These are phyloP conservation scores for Vanrija pseudolonga DNA, from an alignment of 1,284 basidiomycete genomes.

Conservation along the genomic window DNA sequence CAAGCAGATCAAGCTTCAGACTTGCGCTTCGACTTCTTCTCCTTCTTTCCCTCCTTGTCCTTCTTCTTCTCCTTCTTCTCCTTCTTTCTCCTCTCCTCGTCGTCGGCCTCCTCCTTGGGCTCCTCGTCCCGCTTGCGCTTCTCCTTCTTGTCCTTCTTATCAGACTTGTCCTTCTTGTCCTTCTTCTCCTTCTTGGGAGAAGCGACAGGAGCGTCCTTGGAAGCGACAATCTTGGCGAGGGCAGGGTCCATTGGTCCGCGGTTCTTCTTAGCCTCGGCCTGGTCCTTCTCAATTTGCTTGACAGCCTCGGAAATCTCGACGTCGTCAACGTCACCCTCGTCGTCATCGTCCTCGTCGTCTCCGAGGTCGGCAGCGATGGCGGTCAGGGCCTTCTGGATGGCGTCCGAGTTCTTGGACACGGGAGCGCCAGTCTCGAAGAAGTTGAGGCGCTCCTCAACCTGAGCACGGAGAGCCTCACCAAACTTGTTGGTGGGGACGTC, in stretches of 20 bases:
- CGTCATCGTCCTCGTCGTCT: slow-evolving; percentile 65
- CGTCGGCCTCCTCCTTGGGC: slow-evolving; percentile 13
- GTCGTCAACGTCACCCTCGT: slow-evolving; percentile 54
- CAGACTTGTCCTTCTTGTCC: slow-evolving; percentile 74
- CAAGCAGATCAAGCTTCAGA: neutral
- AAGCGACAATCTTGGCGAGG: slow-evolving; percentile 36
- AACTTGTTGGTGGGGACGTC: slow-evolving; percentile 88
- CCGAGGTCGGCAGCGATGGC: slow-evolving; percentile 65
- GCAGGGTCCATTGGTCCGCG: slow-evolving; percentile 38
- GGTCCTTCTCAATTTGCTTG: slow-evolving; percentile 54
- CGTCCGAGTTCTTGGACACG: slow-evolving; percentile 80
- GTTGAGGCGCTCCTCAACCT: slow-evolving; percentile 91
- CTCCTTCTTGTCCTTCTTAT: slow-evolving; percentile 20
- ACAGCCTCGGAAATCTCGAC: slow-evolving; percentile 35
- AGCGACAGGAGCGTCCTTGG: slow-evolving; percentile 13
- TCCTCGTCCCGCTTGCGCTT: slow-evolving; percentile 21
- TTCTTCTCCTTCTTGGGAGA: slow-evolving; percentile 60
- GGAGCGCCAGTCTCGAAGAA: slow-evolving; percentile 87
- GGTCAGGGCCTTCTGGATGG: slow-evolving; percentile 81
- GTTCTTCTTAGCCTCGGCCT: slow-evolving; percentile 44
- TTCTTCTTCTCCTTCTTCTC: slow-evolving; percentile 35
- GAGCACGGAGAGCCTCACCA: slow-evolving; percentile 85
- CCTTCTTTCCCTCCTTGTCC: slow-evolving; percentile 13
- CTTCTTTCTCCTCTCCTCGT: slow-evolving; percentile 33
- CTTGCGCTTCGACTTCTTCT: slow-evolving; percentile 29